Percentiles rank a stretch among this genome's conserved stretches.
Evolutionary conservation across 1,284 basidiomycete genomes (phyloP).

Genomic region (Ganoderma lingzhi): DNA sequence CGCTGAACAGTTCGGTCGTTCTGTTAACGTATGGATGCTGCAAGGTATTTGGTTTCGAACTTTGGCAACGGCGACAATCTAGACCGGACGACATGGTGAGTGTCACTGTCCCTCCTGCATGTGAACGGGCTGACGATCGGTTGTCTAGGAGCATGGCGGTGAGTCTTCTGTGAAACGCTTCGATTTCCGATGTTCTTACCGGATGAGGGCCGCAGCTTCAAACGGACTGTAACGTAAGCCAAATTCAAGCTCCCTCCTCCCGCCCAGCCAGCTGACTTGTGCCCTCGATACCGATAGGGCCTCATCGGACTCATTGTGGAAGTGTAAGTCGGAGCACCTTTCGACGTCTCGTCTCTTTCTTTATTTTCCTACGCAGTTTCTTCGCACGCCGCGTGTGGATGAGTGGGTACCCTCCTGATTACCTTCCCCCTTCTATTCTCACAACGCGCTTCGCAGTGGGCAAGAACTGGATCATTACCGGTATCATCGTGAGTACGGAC

Average conservation of each 20-base stretch:
- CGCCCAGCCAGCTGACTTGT: neutral
- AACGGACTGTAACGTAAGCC: slow-evolving; percentile 42
- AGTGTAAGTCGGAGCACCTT: slow-evolving; percentile 27
- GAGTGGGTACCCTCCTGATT: slow-evolving; percentile 30
- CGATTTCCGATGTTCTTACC: neutral
- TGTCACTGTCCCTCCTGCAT: neutral
- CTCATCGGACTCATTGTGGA: slow-evolving; percentile 42
- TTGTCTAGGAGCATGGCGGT: slow-evolving; percentile 40
- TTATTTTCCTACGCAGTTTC: slow-evolving; percentile 33
- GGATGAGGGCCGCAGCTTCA: slow-evolving; percentile 32
- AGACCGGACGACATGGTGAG: slow-evolving; percentile 38
- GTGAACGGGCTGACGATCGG: neutral
- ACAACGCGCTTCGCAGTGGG: slow-evolving; percentile 31
- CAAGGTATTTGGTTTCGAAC: slow-evolving; percentile 42
- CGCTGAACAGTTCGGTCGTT: neutral
- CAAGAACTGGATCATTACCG: slow-evolving; percentile 38
- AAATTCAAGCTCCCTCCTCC: neutral
- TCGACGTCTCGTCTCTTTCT: slow-evolving; percentile 6
- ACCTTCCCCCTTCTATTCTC: slow-evolving; percentile 15
- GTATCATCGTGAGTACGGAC: slow-evolving; percentile 36
- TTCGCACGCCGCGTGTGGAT: slow-evolving; percentile 44
- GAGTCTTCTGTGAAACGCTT: slow-evolving; percentile 4
- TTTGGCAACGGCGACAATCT: slow-evolving; percentile 37
- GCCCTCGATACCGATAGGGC: slow-evolving; percentile 22
- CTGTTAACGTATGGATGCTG: neutral